phyloP scores from a whole-genome alignment of 1,284 basidiomycete genomes.

The Ceratobasidium sp. region DNA sequence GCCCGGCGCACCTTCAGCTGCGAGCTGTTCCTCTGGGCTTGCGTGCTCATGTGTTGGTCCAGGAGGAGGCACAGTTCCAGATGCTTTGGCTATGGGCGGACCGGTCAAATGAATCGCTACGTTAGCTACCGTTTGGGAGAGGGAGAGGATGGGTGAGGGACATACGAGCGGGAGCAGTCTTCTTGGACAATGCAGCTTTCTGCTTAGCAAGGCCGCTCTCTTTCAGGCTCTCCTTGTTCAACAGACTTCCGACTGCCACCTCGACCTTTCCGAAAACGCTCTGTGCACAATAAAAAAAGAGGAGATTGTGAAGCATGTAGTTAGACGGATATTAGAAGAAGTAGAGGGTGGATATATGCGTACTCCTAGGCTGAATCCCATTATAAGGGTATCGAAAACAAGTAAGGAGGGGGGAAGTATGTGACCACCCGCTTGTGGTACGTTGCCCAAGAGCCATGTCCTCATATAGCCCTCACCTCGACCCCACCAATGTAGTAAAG shows the following conservation, averaged over 20 bases:
- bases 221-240: slow-evolving; percentile 14
- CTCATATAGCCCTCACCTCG: background rate
- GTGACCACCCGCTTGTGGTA: background rate
- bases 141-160: background rate
- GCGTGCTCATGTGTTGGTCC: slow-evolving; percentile 7
- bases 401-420: no score
- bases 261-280: slow-evolving; percentile 21
- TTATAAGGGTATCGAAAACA: no score
- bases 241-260: background rate
- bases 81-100: background rate
- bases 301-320: background rate
- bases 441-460: background rate
- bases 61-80: background rate
- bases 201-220: slow-evolving; percentile 32
- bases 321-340: background rate
- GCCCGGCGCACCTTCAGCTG: slow-evolving; percentile 15
- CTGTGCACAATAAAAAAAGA: background rate
- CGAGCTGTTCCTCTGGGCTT: slow-evolving; percentile 21
- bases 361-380: slow-evolving; percentile 19
- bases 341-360: background rate
- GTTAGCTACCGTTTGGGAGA: no score
- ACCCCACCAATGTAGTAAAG: background rate
- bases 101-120: no score
- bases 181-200: slow-evolving; percentile 26
- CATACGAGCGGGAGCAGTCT: background rate